Evolutionary conservation across 768 basidiomycete genomes (phyloP), one percentile per base, ranked within the genome.

Genomic region (Pleurotus tuber-regium): DNA sequence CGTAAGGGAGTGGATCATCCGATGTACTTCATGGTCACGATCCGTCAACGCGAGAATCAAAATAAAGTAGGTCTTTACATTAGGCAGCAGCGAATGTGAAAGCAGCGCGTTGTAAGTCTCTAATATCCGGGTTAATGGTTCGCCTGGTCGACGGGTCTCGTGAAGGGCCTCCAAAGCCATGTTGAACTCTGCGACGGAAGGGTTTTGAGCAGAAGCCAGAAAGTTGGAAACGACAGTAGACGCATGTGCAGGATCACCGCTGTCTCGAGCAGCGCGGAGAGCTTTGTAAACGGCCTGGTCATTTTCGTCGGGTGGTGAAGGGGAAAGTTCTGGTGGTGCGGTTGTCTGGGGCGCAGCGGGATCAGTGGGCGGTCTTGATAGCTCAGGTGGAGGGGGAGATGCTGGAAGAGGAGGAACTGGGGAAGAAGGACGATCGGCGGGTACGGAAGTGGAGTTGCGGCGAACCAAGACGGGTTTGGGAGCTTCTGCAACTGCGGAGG

Each of bases 31-130:
- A 3, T 67, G 58, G 58, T 92, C 89, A 33, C 92, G 83, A 23
- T 75, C 67, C 3, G 80, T 78, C 51, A 94, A 76, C 0, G 81
- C 80, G 0, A 64, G 55, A 50, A 96, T 81, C 39, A 92, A 72
- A 29, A 66, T 63, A 24, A 72, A 61, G 64, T 90, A 92, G 0
- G 89, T 92, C 38, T 64, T 58, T 10, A 69, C 51, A 44, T 84
- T 85, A 7, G 94, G 92, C 0, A 78, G 60, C 3, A 93, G 63
- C 14, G 80, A 77, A 25, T 69, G 73, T 23, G 74, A 68, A 51
- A 92, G 68, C 76, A 95, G 82, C 42, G 81, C 73, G 56, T 89
- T 80, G 70, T 94, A 95, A 2, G 83, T 75, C 43, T 83, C 78
- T 48, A 88, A 64, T 30, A 92, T 67, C 35, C 76, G 61, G 0